Base-by-base conservation (phyloP, 2,329 filamentous ascomycete genomes). In the Fusarium sp. region DNA sequence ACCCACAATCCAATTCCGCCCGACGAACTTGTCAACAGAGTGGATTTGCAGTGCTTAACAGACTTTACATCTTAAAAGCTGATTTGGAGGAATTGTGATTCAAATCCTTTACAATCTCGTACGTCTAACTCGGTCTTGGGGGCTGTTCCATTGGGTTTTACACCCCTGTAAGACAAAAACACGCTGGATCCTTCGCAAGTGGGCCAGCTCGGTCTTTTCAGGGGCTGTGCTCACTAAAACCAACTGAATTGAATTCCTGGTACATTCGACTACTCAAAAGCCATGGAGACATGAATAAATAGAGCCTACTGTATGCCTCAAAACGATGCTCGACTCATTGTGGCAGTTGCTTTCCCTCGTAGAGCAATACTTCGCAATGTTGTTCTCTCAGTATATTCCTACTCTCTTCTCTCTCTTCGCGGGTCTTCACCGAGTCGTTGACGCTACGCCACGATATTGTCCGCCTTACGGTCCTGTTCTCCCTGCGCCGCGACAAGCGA, bases 391-490 rank as follows among this genome's bases (percentile, higher is more conserved):
- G 12, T 28, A 39, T 24, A 1, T 60, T 7, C 17, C 39, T 3
- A 18, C 38, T 6, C 26, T 66, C 26, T 14, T 66, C 1, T 39
- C 45, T 1, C 6, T 66, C 8, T 11, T 51, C 3, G 32, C 17
- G 0, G 45, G 54, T 8, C 3, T 60, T 10, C 44, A 65, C 6
- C 54, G 36, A 8, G n/a, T n/a, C 12, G 64, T 41, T 17, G 41
- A 48, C 12, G 24, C 52, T 20, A n/a, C 30, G 20, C 38, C 58
- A 14, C 41, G 24, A 1, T 59, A 68, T n/a, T 66, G 62, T 20
- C 62, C 65, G 22, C 65, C 54, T 24, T 59, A 59, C 5, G 65
- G 62, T 3, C 62, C 54, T 8, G 62, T 61, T 22, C 38, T 68
- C 8, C 65, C 65, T 22, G 28, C 65, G 0, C 62, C 65, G 9